Evolutionary conservation across 148 eudicot genomes (phyloP).

Genomic region (Heliosperma pusillum): DNA sequence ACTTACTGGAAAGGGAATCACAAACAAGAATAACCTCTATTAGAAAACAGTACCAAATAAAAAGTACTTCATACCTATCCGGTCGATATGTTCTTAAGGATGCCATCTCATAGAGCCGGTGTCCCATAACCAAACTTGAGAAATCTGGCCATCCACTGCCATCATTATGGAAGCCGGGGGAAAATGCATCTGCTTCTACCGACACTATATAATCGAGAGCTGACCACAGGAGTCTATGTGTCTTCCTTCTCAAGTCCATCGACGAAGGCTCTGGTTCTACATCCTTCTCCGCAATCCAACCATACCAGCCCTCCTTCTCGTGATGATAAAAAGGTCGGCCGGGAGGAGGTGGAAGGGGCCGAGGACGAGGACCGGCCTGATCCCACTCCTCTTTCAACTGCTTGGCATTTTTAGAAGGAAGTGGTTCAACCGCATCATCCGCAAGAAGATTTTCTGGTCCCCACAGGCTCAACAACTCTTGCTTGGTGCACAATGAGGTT

Average conservation of each 20-base stretch:
- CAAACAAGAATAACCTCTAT: neutral
- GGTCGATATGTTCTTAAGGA: slow-evolving; percentile 87
- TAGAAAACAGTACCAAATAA: neutral
- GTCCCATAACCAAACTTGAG: slow-evolving; percentile 96
- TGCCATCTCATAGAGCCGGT: slow-evolving; percentile 75
- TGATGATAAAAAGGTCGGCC: slow-evolving; percentile 82
- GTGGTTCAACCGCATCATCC: slow-evolving; percentile 33
- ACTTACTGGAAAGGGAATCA: neutral
- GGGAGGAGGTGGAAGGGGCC: slow-evolving; percentile 98
- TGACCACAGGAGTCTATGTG: slow-evolving; percentile 82
- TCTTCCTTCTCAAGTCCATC: slow-evolving; percentile 51
- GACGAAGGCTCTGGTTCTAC: slow-evolving; percentile 72
- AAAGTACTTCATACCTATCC: slow-evolving; percentile 61
- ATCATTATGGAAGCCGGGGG: slow-evolving; percentile 89
- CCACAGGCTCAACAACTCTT: slow-evolving; percentile 50
- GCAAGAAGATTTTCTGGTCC: slow-evolving; percentile 71
- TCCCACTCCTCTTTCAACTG: slow-evolving; percentile 76
- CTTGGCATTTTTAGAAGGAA: slow-evolving; percentile 53
- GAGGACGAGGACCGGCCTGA: slow-evolving; percentile 93
- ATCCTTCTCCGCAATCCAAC: slow-evolving; percentile 85
- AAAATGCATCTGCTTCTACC: slow-evolving; percentile 83
- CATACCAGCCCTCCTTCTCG: slow-evolving; percentile 98
- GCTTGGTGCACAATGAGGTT: slow-evolving; percentile 78
- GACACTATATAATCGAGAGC: slow-evolving; percentile 97
- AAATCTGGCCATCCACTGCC: slow-evolving; percentile 90